Evolutionary conservation across 2,329 filamentous ascomycete species (phyloP), one percentile per base, ranked within the genome.

Genomic region (Aspergillus sp.): DNA sequence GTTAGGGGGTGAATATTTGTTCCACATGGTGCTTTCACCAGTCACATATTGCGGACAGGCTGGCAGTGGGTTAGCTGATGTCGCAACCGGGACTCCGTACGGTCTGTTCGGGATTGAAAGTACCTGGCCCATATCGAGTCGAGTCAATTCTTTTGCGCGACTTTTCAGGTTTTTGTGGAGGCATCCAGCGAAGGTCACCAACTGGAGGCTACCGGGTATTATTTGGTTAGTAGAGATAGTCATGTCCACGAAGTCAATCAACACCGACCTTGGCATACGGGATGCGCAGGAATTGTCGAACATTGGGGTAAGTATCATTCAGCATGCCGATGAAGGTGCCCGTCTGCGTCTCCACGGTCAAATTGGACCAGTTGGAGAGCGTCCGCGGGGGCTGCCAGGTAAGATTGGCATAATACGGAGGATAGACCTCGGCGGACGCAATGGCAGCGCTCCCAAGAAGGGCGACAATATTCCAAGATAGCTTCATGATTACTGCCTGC

Each of bases 211-310:
- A 13, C 0, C 39, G 8, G 1, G n/a, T 19, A 36, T 4, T 1
- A 21, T 6, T 2, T 19, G 4, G 10, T 43, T n/a, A 55, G 23
- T 7, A 41, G n/a, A 23, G n/a, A 19, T 3, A 8, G n/a, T 10
- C 6, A 1, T 4, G 36, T 17, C 15, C 5, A 8, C 3, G 23
- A 30, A 30, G 28, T 17, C 10, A 10, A n/a, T 13, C 4, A n/a
- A 1, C 5, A 30, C 47, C 4, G 7, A 55, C 60, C 63, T 76
- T 71, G 15, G 75, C 75, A 58, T 69, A 79, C 1, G 76, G 76
- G 6, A 79, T 70, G 19, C 71, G 69, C n/a, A 74, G 70, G 60
- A 76, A 78, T 58, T 78, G 71, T 7, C 74, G 73, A 21, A 78
- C 75, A 51, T 73, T 67, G 1, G 76, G 75, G 12, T 71, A 72